Evolutionary conservation across 805 yeast species (phyloP).

Genomic region (Hanseniaspora opuntiae): DNA sequence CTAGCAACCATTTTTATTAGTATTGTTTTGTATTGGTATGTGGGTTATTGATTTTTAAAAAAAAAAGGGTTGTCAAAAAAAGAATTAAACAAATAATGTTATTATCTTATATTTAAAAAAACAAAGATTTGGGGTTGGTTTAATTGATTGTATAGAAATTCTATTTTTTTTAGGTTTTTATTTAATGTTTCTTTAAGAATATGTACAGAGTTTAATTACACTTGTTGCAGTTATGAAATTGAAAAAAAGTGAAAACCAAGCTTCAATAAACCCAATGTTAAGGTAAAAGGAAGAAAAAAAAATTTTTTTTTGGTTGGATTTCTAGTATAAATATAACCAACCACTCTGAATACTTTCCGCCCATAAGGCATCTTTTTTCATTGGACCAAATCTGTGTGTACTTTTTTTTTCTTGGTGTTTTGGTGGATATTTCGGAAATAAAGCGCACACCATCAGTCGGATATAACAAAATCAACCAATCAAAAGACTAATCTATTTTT

Average conservation of each 20-base stretch:
- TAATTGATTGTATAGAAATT: conserved; percentile 1
- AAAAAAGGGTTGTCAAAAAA: not conserved
- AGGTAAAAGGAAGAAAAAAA: too few relatives aligned
- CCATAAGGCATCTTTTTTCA: too few relatives aligned
- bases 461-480: not conserved
- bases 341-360: too few relatives aligned
- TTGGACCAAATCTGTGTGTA: not conserved
- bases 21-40: not conserved
- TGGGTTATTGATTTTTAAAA: not conserved
- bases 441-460: not conserved
- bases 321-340: too few relatives aligned
- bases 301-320: too few relatives aligned
- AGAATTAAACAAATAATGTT: not conserved
- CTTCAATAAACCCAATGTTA: too few relatives aligned
- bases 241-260: too few relatives aligned
- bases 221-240: too few relatives aligned
- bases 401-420: not conserved
- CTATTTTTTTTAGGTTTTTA: not conserved
- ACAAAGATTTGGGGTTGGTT: not conserved
- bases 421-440: not conserved
- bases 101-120: not conserved
- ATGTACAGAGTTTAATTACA: too few relatives aligned
- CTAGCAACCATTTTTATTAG: conserved; percentile 26
- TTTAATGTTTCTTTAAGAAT: too few relatives aligned
- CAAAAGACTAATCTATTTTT: not conserved